Conservation (phyloP, 2,329 filamentous ascomycete genomes). For the Apiospora saccharicola region DNA sequence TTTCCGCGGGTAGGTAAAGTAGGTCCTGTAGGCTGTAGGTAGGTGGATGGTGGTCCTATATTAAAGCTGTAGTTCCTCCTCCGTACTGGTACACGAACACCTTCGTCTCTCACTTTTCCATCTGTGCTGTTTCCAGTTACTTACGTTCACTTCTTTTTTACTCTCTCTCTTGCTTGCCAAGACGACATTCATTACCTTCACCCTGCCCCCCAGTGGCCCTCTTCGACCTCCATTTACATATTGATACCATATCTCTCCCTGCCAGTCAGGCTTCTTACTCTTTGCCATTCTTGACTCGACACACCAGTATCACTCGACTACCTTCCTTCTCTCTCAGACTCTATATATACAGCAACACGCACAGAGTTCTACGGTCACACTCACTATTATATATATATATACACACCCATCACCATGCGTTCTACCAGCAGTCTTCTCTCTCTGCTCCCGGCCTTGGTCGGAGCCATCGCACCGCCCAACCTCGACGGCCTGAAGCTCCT, state of each 20-base stretch:
- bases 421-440: constrained; percentile 37
- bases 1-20: neutral
- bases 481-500: constrained; percentile 49
- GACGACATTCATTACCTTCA: constrained; percentile 19
- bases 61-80: constrained; percentile 19
- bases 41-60: neutral
- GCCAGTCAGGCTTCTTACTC: constrained; percentile 18
- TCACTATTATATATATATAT: neutral
- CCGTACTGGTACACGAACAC: constrained; percentile 9
- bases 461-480: constrained; percentile 37
- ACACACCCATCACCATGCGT: constrained; percentile 36
- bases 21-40: neutral
- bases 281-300: neutral
- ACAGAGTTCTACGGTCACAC: neutral
- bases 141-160: constrained; percentile 20
- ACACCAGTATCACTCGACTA: constrained; percentile 17
- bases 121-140: constrained; percentile 24
- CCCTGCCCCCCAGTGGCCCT: constrained; percentile 17
- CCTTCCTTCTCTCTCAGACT: constrained; percentile 3
- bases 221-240: constrained; percentile 23
- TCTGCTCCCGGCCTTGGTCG: constrained; percentile 38
- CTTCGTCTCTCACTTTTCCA: constrained; percentile 9
- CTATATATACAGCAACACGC: constrained; percentile 22
- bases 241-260: constrained; percentile 5
- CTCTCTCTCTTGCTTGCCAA: constrained; percentile 14